These are phyloP conservation scores for Gossypium raimondii DNA, from an alignment of 345 rosid genomes.

Conservation along the genomic window DNA sequence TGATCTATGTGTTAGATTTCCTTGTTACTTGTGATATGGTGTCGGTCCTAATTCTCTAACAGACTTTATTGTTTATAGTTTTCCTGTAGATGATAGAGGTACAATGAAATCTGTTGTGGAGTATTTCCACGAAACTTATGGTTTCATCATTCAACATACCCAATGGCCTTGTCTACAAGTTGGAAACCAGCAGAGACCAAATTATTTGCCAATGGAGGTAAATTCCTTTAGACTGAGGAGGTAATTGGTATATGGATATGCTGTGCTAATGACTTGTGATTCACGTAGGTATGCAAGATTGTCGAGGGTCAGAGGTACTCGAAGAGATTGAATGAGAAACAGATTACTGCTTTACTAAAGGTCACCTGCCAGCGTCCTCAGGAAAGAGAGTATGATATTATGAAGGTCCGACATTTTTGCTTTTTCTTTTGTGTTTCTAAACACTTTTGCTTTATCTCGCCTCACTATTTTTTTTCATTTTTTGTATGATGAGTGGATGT, in stretches of 20 bases:
- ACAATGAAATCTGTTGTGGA: slow-evolving; percentile 83
- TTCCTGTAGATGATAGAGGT: slow-evolving; percentile 87
- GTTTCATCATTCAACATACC: slow-evolving; percentile 60
- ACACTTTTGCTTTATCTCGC: neutral
- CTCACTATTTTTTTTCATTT: neutral
- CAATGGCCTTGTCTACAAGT: slow-evolving; percentile 95
- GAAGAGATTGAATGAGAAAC: slow-evolving; percentile 87
- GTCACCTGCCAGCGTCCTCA: slow-evolving; percentile 93
- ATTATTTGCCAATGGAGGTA: slow-evolving; percentile 96
- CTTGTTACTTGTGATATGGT: neutral
- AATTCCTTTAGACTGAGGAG: neutral
- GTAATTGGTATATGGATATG: neutral
- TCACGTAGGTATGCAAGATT: slow-evolving; percentile 80
- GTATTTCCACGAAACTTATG: slow-evolving; percentile 76
- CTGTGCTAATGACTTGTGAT: slow-evolving; percentile 6
- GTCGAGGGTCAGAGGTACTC: slow-evolving; percentile 98
- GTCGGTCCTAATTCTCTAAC: neutral
- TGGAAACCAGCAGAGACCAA: slow-evolving; percentile 84
- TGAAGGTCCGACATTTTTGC: slow-evolving; percentile 39
- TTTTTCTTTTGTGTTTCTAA: neutral
- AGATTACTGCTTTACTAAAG: slow-evolving; percentile 82
- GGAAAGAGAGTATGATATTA: slow-evolving; percentile 72
- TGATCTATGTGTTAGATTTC: neutral
- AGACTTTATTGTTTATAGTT: slow-evolving; percentile 35
- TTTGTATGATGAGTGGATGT: neutral